phyloP scores from a whole-genome alignment of 257 asterid species.

The Przewalskia tangutica region DNA sequence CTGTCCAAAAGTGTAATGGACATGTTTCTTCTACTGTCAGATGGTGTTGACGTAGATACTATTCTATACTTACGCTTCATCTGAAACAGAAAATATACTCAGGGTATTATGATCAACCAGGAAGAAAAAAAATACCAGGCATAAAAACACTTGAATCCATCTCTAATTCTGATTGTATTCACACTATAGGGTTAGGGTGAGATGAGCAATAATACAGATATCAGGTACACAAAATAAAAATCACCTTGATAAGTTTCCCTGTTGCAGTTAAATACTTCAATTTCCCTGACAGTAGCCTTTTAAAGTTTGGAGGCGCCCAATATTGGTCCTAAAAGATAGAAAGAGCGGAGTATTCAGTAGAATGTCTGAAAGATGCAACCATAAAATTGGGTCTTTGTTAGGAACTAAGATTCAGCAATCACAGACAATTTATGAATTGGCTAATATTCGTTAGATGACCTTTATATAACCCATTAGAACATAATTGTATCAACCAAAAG shows the following conservation, averaged over 20 bases:
- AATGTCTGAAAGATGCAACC: background rate
- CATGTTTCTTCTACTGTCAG: slow-evolving; percentile 22
- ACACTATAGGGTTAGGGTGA: background rate
- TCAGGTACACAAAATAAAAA: slow-evolving; percentile 2
- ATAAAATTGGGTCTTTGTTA: background rate
- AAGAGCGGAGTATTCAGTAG: background rate
- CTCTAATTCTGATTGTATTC: background rate
- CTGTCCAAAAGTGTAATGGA: slow-evolving; percentile 17
- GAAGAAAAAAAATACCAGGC: background rate
- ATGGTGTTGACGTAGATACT: slow-evolving; percentile 13
- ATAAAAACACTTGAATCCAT: background rate
- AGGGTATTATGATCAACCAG: background rate
- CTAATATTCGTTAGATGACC: background rate
- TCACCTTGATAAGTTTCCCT: slow-evolving; percentile 38
- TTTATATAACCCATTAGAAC: background rate
- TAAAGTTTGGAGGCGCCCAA: slow-evolving; percentile 51
- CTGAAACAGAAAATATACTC: slow-evolving; percentile 17
- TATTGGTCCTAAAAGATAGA: slow-evolving; percentile 29
- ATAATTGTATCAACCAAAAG: background rate
- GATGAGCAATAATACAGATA: background rate
- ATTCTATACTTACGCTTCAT: slow-evolving; percentile 30
- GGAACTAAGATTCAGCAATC: background rate
- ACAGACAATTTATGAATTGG: background rate
- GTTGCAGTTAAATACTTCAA: slow-evolving; percentile 38
- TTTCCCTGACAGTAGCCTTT: slow-evolving; percentile 33